phyloP scores from a whole-genome alignment of 257 asterid species.

The Phtheirospermum japonicum region DNA sequence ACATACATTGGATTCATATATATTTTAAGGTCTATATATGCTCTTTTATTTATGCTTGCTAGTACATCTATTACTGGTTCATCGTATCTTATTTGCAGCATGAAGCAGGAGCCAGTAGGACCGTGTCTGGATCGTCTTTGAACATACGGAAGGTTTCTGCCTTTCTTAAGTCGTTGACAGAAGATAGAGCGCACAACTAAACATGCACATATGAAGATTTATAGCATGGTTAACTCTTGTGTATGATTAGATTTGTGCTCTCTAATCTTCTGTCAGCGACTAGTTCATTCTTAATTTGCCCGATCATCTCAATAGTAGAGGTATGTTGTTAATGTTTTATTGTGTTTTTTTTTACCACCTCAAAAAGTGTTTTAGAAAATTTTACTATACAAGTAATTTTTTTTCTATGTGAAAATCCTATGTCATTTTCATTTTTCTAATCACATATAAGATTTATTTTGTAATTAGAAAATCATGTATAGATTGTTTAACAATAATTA shows the following conservation, averaged over 20 bases:
- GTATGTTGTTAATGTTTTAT: not conserved
- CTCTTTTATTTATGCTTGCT: not conserved
- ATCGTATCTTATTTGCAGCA: not conserved
- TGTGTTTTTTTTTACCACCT: too few relatives aligned
- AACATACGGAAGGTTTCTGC: not conserved
- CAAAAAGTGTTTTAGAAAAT: too few relatives aligned
- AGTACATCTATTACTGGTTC: not conserved
- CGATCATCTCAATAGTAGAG: not conserved
- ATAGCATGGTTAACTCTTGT: not conserved
- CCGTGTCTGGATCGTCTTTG: too few relatives aligned
- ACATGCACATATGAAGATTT: not conserved
- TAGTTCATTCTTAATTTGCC: not conserved
- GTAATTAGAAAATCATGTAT: too few relatives aligned
- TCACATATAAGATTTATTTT: too few relatives aligned
- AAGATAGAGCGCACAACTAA: conserved; percentile 6
- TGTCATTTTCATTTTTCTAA: too few relatives aligned
- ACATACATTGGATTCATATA: too few relatives aligned
- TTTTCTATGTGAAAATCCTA: too few relatives aligned
- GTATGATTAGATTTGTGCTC: not conserved
- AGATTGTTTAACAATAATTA: too few relatives aligned
- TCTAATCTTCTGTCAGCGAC: conserved; percentile 4
- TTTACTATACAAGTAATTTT: too few relatives aligned
- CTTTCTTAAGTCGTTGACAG: not conserved
- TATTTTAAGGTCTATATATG: too few relatives aligned
- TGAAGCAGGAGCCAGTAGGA: too few relatives aligned